A percentile compares a stretch with the other conserved stretches of the same genome.
These are phyloP conservation scores for Aspergillus viridinutans DNA, from an alignment of 2,329 filamentous ascomycete species.

Conservation along the genomic window DNA sequence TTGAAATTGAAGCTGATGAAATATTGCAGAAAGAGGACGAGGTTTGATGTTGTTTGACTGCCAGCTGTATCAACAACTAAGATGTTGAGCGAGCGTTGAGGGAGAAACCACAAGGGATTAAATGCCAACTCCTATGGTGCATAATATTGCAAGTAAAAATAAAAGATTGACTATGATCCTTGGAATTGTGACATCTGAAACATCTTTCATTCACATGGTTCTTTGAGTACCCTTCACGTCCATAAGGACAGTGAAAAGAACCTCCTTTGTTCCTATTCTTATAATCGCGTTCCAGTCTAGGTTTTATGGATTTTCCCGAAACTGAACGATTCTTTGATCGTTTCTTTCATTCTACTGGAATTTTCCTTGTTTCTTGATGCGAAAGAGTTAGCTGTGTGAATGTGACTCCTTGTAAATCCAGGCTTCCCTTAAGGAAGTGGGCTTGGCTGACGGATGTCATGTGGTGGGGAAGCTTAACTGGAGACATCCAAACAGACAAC, in stretches of 20 bases:
- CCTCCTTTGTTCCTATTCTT: background rate
- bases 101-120: background rate
- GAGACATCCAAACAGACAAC: background rate
- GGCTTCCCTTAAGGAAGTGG: background rate
- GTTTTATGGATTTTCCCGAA: background rate
- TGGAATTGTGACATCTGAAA: background rate
- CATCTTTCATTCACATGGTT: background rate
- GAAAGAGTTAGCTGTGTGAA: background rate
- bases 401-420: background rate
- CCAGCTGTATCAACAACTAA: background rate
- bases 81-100: background rate
- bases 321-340: background rate
- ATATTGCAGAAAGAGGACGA: background rate
- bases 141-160: background rate
- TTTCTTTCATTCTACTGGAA: background rate
- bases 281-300: background rate
- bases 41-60: background rate
- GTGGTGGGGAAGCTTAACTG: conserved; percentile 16
- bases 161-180: background rate
- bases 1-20: background rate
- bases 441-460: conserved; percentile 17
- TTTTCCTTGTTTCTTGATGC: background rate
- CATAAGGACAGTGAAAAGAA: background rate
- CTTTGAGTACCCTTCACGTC: background rate
- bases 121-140: background rate